phyloP scores from a whole-genome alignment of 257 asterid genomes.

The Solanum chilense region DNA sequence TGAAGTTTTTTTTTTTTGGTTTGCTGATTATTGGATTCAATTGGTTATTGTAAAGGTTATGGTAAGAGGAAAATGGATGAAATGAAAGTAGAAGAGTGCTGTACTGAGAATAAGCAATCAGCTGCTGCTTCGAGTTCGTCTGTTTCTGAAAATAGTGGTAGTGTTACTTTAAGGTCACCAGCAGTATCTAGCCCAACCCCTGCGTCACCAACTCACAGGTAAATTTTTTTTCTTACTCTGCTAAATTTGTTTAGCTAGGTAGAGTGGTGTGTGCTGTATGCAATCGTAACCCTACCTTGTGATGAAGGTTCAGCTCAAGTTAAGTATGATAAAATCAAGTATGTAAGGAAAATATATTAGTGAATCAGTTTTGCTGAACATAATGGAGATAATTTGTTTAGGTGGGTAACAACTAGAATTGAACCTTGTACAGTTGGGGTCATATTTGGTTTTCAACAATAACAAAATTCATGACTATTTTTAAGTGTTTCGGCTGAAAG shows the following conservation, averaged over 20 bases:
- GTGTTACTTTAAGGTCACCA: constrained; percentile 49
- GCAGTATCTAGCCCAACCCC: constrained; percentile 59
- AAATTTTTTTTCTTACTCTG: neutral
- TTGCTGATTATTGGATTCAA: neutral
- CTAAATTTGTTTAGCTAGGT: neutral
- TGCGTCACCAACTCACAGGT: constrained; percentile 77
- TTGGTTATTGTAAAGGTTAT: constrained; percentile 24
- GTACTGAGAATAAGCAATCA: constrained; percentile 58
- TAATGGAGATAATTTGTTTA: neutral
- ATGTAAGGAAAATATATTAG: neutral
- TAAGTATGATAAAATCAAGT: neutral
- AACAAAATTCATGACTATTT: neutral
- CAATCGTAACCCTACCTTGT: neutral
- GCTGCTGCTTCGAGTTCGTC: constrained; percentile 77
- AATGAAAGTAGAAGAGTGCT: constrained; percentile 40
- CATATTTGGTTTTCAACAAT: neutral
- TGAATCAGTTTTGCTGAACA: neutral
- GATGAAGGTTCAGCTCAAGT: neutral
- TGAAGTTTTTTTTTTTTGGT: constrained; percentile 1
- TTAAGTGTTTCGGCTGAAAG: neutral
- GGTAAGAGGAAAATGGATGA: constrained; percentile 51
- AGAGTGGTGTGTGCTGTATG: neutral
- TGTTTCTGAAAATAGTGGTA: constrained; percentile 75
- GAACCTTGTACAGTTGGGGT: neutral
- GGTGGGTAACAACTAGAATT: neutral